phyloP scores from a whole-genome alignment of 1,139 yeast species.

The Zygoascus sp. region DNA sequence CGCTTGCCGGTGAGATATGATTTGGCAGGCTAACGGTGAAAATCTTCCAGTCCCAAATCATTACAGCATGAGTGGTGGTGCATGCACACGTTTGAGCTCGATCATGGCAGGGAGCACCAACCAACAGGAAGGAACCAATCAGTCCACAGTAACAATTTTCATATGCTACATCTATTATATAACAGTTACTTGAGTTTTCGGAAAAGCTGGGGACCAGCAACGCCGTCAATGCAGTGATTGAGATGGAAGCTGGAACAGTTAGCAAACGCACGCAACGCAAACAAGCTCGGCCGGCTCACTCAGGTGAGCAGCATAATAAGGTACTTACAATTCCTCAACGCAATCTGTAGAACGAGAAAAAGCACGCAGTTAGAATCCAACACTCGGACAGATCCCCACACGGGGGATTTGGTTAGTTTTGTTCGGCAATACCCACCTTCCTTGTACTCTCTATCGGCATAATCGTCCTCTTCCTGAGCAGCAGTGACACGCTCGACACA shows the following conservation, averaged over 20 bases:
- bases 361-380: constrained; percentile 6
- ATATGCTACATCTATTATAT: constrained; percentile 9
- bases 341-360: constrained; percentile 49
- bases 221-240: constrained; percentile 87
- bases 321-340: constrained; percentile 71
- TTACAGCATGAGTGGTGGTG: no score
- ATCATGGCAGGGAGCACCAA: no score
- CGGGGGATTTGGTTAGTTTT: no score
- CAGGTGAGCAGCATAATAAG: neutral
- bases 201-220: constrained; percentile 90
- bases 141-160: neutral
- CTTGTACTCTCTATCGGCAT: constrained; percentile 74
- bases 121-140: no score
- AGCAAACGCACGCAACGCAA: constrained; percentile 9
- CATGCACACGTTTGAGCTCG: no score
- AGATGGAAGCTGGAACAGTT: constrained; percentile 62
- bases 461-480: constrained; percentile 77
- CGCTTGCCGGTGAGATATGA: no score
- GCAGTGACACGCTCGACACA: constrained; percentile 92
- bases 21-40: no score
- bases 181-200: constrained; percentile 63
- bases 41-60: no score
- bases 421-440: constrained; percentile 41
- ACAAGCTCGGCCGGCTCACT: no score
- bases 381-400: neutral